phyloP scores from a whole-genome alignment of 768 basidiomycete species.

The Amanita molliuscula region DNA sequence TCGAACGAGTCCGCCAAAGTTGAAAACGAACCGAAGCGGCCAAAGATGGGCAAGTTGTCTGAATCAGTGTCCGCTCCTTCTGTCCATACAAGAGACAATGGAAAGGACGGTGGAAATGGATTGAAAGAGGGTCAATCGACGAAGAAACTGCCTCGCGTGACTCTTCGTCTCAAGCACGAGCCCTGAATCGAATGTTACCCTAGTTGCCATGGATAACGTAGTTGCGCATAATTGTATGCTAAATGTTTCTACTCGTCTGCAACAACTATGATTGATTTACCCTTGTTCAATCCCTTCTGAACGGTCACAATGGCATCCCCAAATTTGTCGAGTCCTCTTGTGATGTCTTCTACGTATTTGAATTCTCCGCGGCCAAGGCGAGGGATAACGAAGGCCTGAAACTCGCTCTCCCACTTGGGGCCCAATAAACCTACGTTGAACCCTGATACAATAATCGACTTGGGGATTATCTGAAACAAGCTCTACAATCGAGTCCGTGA shows the following conservation, averaged over 20 bases:
- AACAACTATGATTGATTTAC: slow-evolving; percentile 24
- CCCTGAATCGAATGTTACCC: neutral
- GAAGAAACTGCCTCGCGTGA: slow-evolving; percentile 45
- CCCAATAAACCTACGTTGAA: slow-evolving; percentile 26
- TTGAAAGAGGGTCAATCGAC: slow-evolving; percentile 7
- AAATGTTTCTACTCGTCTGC: slow-evolving; percentile 19
- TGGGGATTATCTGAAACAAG: slow-evolving; percentile 25
- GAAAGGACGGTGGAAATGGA: neutral
- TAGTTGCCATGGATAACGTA: too few relatives aligned
- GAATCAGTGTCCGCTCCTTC: neutral
- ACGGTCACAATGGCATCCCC: slow-evolving; percentile 24
- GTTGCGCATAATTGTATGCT: too few relatives aligned
- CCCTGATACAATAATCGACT: slow-evolving; percentile 26
- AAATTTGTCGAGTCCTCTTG: slow-evolving; percentile 29
- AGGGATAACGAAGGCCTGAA: slow-evolving; percentile 29
- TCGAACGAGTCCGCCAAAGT: neutral
- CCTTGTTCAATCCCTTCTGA: slow-evolving; percentile 24
- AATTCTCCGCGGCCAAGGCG: slow-evolving; percentile 34
- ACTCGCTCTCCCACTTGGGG: slow-evolving; percentile 28
- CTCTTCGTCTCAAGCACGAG: slow-evolving; percentile 39
- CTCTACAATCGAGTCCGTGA: slow-evolving; percentile 19
- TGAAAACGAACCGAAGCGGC: neutral
- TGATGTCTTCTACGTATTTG: slow-evolving; percentile 36
- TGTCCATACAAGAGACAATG: neutral
- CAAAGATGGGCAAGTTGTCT: neutral